Evolutionary conservation across 805 yeast species (phyloP).

Genomic region (Cyberlindnera americana): DNA sequence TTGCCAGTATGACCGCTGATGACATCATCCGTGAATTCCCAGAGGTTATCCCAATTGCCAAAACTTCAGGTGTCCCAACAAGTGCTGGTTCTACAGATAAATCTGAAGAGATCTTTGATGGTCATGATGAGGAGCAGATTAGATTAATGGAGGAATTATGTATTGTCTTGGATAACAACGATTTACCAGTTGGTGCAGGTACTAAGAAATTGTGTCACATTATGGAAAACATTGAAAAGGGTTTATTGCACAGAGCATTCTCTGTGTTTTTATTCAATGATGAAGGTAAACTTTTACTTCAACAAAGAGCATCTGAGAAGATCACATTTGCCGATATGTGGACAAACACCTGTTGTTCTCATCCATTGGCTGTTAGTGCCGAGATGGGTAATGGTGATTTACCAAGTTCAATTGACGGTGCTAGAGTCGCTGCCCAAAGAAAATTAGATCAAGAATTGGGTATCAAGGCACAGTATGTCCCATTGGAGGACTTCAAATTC

Average conservation of each 20-base stretch:
- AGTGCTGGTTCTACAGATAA: slow-evolving; percentile 31
- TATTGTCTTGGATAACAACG: slow-evolving; percentile 86
- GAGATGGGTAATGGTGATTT: slow-evolving; percentile 69
- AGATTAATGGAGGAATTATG: slow-evolving; percentile 95
- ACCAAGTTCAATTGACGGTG: slow-evolving; percentile 67
- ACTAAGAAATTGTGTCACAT: slow-evolving; percentile 88
- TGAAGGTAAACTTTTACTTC: slow-evolving; percentile 72
- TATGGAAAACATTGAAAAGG: slow-evolving; percentile 81
- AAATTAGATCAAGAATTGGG: slow-evolving; percentile 94
- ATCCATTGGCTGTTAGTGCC: slow-evolving; percentile 79
- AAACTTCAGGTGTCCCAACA: slow-evolving; percentile 54
- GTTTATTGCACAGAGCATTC: slow-evolving; percentile 92
- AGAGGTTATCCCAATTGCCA: slow-evolving; percentile 61
- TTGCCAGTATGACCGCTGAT: slow-evolving; percentile 43
- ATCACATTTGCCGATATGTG: slow-evolving; percentile 96
- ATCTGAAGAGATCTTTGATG: slow-evolving; percentile 55
- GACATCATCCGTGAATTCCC: slow-evolving; percentile 58
- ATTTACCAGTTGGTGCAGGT: slow-evolving; percentile 86
- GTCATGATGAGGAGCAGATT: slow-evolving; percentile 93
- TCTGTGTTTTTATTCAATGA: slow-evolving; percentile 89
- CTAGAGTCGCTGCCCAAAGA: slow-evolving; percentile 83
- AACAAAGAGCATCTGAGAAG: slow-evolving; percentile 94
- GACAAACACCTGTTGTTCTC: slow-evolving; percentile 99
- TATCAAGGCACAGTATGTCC: slow-evolving; percentile 55
- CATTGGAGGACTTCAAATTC: slow-evolving; percentile 68